Conservation (phyloP, 2,329 filamentous ascomycete species). For the Boeremia lycopersici region DNA sequence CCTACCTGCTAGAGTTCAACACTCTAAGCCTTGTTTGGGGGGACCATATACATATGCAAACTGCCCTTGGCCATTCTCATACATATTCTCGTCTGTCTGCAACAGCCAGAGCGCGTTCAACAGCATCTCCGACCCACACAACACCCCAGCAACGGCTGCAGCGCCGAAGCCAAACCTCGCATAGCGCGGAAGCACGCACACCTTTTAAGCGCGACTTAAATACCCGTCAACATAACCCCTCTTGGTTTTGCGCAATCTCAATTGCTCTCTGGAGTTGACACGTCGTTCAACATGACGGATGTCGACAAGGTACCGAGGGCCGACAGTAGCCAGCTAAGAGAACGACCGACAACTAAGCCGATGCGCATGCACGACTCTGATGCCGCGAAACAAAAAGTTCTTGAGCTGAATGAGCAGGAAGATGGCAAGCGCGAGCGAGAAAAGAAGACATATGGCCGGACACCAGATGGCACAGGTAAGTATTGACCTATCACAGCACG, state of each 20-base stretch:
- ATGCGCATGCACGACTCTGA: conserved; percentile 37
- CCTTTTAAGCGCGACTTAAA: conserved; percentile 29
- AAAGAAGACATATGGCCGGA: conserved; percentile 87
- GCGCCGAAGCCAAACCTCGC: conserved; percentile 27
- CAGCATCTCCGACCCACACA: conserved; percentile 20
- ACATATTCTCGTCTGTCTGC: neutral
- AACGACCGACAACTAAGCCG: conserved; percentile 39
- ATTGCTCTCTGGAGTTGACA: conserved; percentile 22
- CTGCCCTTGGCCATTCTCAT: neutral
- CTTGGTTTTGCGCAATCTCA: conserved; percentile 19
- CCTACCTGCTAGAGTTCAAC: conserved; percentile 42
- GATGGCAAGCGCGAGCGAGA: conserved; percentile 56
- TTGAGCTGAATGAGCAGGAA: conserved; percentile 58
- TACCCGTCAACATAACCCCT: conserved; percentile 26
- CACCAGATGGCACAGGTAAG: conserved; percentile 87
- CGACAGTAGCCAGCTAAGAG: conserved; percentile 40
- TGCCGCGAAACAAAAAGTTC: conserved; percentile 54
- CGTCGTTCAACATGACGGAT: conserved; percentile 36
- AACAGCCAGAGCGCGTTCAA: conserved; percentile 12
- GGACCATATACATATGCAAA: neutral
- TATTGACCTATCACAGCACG: conserved; percentile 23
- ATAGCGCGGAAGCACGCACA: conserved; percentile 34
- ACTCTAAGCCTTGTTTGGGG: conserved; percentile 32
- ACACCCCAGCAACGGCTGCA: conserved; percentile 31
- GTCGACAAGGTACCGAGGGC: conserved; percentile 20